Evolutionary conservation across 805 yeast species (phyloP).

Genomic region (Metschnikowia proteae): DNA sequence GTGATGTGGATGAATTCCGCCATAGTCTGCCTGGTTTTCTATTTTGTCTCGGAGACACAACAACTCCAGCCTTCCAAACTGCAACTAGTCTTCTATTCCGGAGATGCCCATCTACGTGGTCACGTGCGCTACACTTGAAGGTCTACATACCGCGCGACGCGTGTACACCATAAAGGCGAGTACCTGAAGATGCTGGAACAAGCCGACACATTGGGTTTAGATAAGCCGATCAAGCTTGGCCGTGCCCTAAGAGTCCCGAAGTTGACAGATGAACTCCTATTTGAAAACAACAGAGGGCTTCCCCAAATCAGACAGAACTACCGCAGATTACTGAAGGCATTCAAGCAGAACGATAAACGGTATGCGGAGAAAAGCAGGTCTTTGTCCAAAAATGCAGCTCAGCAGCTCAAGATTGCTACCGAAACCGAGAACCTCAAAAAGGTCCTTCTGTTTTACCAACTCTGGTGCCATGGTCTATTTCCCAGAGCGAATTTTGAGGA

Average conservation of each 20-base stretch:
- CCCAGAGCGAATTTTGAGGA: slow-evolving; percentile 19
- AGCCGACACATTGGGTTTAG: slow-evolving; percentile 31
- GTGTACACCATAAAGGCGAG: neutral
- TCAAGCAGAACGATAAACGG: slow-evolving; percentile 26
- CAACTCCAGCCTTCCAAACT: no score
- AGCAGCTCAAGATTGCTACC: slow-evolving; percentile 25
- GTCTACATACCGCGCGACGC: neutral
- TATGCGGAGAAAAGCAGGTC: slow-evolving; percentile 16
- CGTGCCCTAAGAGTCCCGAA: slow-evolving; percentile 31
- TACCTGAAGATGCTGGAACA: slow-evolving; percentile 7
- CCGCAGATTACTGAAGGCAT: slow-evolving; percentile 22
- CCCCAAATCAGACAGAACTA: slow-evolving; percentile 32
- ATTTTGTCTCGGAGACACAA: no score
- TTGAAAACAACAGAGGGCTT: slow-evolving; percentile 32
- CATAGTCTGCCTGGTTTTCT: no score
- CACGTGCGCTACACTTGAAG: neutral
- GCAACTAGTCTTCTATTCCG: no score
- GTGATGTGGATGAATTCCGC: no score
- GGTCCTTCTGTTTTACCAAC: slow-evolving; percentile 40
- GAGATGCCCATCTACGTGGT: neutral
- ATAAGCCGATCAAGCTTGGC: slow-evolving; percentile 33
- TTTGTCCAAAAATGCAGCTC: slow-evolving; percentile 14
- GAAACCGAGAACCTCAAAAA: slow-evolving; percentile 34
- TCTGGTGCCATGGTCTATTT: slow-evolving; percentile 42
- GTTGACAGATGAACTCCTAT: slow-evolving; percentile 37